Percentiles rank a stretch among this genome's conserved stretches.
Evolutionary conservation across 768 basidiomycete genomes (phyloP).

Genomic region (Mycena vulgaris): DNA sequence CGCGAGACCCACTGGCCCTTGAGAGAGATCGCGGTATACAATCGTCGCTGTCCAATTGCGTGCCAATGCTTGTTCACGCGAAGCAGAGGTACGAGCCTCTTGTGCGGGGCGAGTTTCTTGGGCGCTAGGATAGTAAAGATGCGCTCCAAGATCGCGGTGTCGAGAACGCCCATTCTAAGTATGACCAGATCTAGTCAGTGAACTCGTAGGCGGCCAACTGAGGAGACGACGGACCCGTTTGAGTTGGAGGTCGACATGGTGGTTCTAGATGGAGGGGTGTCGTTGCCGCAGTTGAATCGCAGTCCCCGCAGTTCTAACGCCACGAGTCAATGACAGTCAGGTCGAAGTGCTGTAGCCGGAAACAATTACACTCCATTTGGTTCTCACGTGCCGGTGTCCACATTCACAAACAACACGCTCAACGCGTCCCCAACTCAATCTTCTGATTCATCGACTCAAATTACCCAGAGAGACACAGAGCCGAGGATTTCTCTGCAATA

Average conservation of each 20-base stretch:
- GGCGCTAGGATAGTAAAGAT: slow-evolving; percentile 26
- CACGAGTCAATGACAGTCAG: slow-evolving; percentile 5
- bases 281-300: not conserved
- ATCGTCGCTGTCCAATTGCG: not conserved
- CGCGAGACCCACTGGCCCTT: slow-evolving; percentile 29
- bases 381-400: too few species aligned
- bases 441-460: too few species aligned
- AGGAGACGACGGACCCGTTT: slow-evolving; percentile 8
- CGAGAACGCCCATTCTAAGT: slow-evolving; percentile 15
- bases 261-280: not conserved
- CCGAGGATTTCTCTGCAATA: too few species aligned
- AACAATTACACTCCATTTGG: too few species aligned
- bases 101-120: slow-evolving; percentile 34
- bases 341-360: too few species aligned
- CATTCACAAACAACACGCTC: too few species aligned
- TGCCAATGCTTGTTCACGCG: slow-evolving; percentile 34
- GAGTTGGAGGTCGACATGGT: slow-evolving; percentile 16
- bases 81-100: slow-evolving; percentile 24
- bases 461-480: too few species aligned
- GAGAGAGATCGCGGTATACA: slow-evolving; percentile 28
- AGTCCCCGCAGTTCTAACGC: slow-evolving; percentile 21
- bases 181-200: not conserved
- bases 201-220: not conserved
- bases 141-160: slow-evolving; percentile 19
- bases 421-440: too few species aligned